Evolutionary conservation across 495 filamentous ascomycete genomes (phyloP), one percentile per base, ranked within the genome.

Genomic region (Neurospora terricola): DNA sequence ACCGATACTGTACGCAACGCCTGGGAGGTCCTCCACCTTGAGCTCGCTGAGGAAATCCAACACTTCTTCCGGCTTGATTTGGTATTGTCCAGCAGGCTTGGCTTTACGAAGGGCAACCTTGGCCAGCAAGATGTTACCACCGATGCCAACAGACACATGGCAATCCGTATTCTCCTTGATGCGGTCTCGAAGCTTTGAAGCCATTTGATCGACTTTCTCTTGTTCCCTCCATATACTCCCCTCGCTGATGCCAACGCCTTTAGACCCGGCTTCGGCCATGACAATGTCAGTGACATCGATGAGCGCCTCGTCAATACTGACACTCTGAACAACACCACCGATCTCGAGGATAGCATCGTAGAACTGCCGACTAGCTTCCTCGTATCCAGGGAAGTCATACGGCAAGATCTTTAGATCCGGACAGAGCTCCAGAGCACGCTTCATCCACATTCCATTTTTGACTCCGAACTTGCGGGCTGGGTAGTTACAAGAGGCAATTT

Each of bases 401-500:
- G 93, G 92, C 40, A 99, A 78, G 6, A 96, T 88, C 74, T 94
- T 92, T 38, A 99, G 86, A 23, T 94, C 88, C 0, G 94, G 91
- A 80, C 94, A 99, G 14, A 94, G 82, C 73, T 94, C 89, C 75
- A 90, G 85, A 4, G 96, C 96, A 38, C 87, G 85, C 77, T 94
- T 94, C 94, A 99, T 97, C 96, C 96, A 99, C 96, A 97, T 98
- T 10, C 96, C 96, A 74, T 98, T 98, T 79, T 93, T 97, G 70
- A 98, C 85, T 0, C 94, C 96, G 76, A 88, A 94, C 27, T 88
- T 86, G 30, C 96, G 89, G 4, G 96, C 96, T 27, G 90, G 88
- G 79, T 99, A 99, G 80, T 98, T 99, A 81, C 96, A 99, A 72
- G 94, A 97, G 9, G 96, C 96, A 75, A 99, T 97, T 78, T 98